Evolutionary conservation across 345 rosid genomes (phyloP).

Genomic region (Tarenaya hassleriana): DNA sequence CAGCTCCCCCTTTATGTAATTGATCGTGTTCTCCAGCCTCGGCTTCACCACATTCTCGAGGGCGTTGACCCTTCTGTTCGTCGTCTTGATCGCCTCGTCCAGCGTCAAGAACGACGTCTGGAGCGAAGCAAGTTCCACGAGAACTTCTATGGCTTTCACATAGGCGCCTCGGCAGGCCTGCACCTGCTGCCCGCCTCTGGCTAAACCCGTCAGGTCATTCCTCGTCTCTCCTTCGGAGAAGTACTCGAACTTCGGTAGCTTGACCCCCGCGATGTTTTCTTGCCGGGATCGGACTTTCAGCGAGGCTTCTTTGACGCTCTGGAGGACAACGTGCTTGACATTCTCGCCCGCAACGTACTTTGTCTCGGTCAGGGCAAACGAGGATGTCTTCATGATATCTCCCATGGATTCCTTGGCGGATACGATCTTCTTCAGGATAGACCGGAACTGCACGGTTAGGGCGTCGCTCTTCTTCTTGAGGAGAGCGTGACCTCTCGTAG

Average conservation of each 20-base stretch:
- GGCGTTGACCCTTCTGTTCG: slow-evolving; percentile 87
- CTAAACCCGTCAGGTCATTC: slow-evolving; percentile 86
- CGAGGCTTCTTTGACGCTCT: slow-evolving; percentile 75
- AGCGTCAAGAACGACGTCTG: slow-evolving; percentile 90
- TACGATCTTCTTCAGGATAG: slow-evolving; percentile 74
- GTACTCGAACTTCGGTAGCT: slow-evolving; percentile 82
- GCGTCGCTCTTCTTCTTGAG: slow-evolving; percentile 99
- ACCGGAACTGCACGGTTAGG: slow-evolving; percentile 79
- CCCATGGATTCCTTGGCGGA: slow-evolving; percentile 86
- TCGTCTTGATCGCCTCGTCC: slow-evolving; percentile 94
- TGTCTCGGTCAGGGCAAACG: slow-evolving; percentile 72
- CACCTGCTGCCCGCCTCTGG: slow-evolving; percentile 92
- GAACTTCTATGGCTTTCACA: slow-evolving; percentile 82
- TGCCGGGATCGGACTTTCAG: slow-evolving; percentile 71
- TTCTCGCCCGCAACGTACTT: slow-evolving; percentile 90
- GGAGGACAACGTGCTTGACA: slow-evolving; percentile 70
- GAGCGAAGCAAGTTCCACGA: slow-evolving; percentile 90
- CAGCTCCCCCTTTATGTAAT: slow-evolving; percentile 78
- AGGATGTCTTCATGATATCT: slow-evolving; percentile 74
- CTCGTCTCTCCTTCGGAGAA: slow-evolving; percentile 77
- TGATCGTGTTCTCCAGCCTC: slow-evolving; percentile 76
- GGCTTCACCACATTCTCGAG: slow-evolving; percentile 92
- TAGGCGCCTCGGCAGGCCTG: slow-evolving; percentile 87
- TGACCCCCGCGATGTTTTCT: slow-evolving; percentile 87
- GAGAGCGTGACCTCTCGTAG: slow-evolving; percentile 95